Conservation (phyloP, 768 basidiomycete species). For the Dictyophora rubrovolvata region DNA sequence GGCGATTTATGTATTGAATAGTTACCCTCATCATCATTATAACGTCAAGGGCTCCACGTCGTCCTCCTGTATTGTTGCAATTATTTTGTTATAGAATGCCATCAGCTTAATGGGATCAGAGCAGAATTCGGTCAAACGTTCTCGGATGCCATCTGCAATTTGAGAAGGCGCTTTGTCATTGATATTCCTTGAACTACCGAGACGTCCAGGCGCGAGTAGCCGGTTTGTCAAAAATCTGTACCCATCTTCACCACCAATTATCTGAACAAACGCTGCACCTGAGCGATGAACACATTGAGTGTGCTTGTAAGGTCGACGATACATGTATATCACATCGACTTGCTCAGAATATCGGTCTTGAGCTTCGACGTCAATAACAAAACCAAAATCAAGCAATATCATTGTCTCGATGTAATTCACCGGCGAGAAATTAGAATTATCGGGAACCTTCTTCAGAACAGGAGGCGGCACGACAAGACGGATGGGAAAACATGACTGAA, state of each 20-base stretch:
- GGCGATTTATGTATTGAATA: background rate
- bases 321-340: slow-evolving; percentile 82
- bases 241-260: slow-evolving; percentile 66
- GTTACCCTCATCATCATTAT: background rate
- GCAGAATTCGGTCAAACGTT: slow-evolving; percentile 56
- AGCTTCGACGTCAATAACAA: slow-evolving; percentile 79
- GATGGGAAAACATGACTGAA: slow-evolving; percentile 84
- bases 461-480: slow-evolving; percentile 72
- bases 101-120: slow-evolving; percentile 40
- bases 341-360: slow-evolving; percentile 65
- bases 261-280: slow-evolving; percentile 85
- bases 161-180: slow-evolving; percentile 47
- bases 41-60: slow-evolving; percentile 7
- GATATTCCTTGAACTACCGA: slow-evolving; percentile 41
- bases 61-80: slow-evolving; percentile 26
- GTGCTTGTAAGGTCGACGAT: slow-evolving; percentile 69
- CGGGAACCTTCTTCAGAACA: slow-evolving; percentile 50
- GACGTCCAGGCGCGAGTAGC: slow-evolving; percentile 59
- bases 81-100: slow-evolving; percentile 66
- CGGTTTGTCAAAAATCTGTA: slow-evolving; percentile 88
- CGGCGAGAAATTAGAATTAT: slow-evolving; percentile 45
- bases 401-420: slow-evolving; percentile 72
- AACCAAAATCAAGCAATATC: slow-evolving; percentile 65
- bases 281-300: slow-evolving; percentile 90
- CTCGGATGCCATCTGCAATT: slow-evolving; percentile 52